Conservation (phyloP, 495 filamentous ascomycete species). For the Halenospora varia region DNA sequence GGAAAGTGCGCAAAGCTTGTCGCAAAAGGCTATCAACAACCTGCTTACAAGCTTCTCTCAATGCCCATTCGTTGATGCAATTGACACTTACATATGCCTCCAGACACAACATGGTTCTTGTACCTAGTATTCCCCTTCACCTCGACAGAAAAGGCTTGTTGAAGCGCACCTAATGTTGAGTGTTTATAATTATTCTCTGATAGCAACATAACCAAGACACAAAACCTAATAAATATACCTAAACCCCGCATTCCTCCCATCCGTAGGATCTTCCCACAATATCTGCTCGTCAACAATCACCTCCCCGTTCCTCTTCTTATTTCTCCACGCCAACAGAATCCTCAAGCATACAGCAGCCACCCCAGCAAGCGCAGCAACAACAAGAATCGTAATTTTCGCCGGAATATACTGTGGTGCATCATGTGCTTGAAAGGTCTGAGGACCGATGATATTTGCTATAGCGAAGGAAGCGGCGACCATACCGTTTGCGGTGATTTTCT, state of each 20-base stretch:
- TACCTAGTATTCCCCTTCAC: too few species aligned
- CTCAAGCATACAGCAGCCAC: neutral
- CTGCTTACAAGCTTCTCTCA: too few species aligned
- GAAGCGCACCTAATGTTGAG: too few species aligned
- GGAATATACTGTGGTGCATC: neutral
- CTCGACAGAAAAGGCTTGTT: too few species aligned
- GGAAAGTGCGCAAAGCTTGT: too few species aligned
- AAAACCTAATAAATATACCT: neutral
- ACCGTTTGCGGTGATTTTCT: neutral
- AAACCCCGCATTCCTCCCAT: neutral
- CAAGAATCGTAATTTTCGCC: neutral
- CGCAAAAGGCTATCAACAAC: too few species aligned
- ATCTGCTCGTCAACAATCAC: neutral
- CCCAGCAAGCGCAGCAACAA: neutral
- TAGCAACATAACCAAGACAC: too few species aligned
- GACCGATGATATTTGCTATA: neutral
- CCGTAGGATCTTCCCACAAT: neutral
- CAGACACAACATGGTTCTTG: too few species aligned
- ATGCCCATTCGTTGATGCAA: too few species aligned
- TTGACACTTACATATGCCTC: too few species aligned
- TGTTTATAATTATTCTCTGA: too few species aligned
- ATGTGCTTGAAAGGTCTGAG: neutral
- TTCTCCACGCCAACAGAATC: neutral
- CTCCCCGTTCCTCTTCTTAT: neutral
- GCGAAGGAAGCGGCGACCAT: neutral